These are phyloP conservation scores for Cucurbita ficifolia DNA, from an alignment of 306 rosid genomes.

Conservation along the genomic window DNA sequence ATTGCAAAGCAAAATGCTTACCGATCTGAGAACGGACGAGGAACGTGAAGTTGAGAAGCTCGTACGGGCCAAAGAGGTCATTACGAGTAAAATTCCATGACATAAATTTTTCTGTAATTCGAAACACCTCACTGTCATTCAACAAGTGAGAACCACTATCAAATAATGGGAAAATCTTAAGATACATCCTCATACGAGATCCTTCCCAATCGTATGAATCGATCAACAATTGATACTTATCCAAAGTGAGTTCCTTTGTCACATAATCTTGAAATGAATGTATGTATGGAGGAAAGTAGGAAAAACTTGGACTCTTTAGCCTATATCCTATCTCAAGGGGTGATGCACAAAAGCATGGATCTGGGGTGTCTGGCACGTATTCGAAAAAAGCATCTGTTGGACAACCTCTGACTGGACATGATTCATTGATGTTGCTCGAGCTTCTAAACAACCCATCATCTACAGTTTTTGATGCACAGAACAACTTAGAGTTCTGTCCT, in stretches of 20 bases:
- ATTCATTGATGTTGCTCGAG: conserved; percentile 12
- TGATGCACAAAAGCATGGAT: conserved; percentile 56
- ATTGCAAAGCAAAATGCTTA: conserved; percentile 21
- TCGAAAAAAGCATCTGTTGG: conserved; percentile 48
- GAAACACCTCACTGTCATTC: conserved; percentile 37
- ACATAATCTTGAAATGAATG: conserved; percentile 25
- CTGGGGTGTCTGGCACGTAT: conserved; percentile 35
- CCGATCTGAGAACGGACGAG: conserved; percentile 35
- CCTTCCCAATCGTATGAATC: conserved; percentile 58
- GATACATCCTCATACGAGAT: conserved; percentile 58
- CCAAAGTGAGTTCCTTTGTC: conserved; percentile 27
- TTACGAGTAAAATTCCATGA: conserved; percentile 39
- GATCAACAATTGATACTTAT: conserved; percentile 34
- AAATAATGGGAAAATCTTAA: conserved; percentile 56
- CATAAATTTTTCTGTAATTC: conserved; percentile 17
- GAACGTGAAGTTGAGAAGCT: conserved; percentile 58
- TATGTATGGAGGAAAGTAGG: conserved; percentile 47
- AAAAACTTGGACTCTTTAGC: conserved; percentile 88
- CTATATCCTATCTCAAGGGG: conserved; percentile 69
- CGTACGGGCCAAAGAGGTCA: conserved; percentile 78
- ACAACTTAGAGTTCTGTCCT: conserved; percentile 23
- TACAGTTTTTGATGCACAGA: conserved; percentile 33
- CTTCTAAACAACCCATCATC: conserved; percentile 3
- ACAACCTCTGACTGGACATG: conserved; percentile 25
- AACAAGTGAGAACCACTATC: conserved; percentile 9